Percentiles rank a stretch among this genome's conserved stretches.
Evolutionary conservation across 441 rosid genomes (phyloP).

Genomic region (Populus hybrid): DNA sequence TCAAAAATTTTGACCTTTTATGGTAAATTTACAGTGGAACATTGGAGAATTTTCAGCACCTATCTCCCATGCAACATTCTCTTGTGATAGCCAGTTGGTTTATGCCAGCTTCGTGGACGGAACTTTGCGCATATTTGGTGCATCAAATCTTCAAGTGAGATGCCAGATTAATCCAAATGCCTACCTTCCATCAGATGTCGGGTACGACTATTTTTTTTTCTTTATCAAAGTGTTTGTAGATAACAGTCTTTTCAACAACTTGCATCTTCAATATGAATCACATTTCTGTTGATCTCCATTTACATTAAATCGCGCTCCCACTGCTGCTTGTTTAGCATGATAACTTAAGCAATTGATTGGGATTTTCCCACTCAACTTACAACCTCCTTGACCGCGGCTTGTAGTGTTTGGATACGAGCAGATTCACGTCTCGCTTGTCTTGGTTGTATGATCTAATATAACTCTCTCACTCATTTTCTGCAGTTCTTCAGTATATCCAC

Average conservation of each 20-base stretch:
- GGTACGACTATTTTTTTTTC: conserved; percentile 29
- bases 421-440: neutral
- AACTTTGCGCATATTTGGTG: conserved; percentile 33
- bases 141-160: conserved; percentile 34
- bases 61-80: conserved; percentile 50
- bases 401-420: neutral
- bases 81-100: conserved; percentile 57
- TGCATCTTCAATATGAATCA: neutral
- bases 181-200: conserved; percentile 40
- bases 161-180: conserved; percentile 47
- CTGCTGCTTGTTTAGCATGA: neutral
- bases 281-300: neutral
- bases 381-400: neutral
- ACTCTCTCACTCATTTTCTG: conserved; percentile 16
- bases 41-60: conserved; percentile 37
- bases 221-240: neutral
- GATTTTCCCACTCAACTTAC: neutral
- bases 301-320: neutral
- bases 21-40: conserved; percentile 36
- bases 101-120: conserved; percentile 52
- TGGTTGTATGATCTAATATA: neutral
- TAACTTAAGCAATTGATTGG: neutral
- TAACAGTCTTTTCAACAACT: neutral
- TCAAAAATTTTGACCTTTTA: neutral
- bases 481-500: conserved; percentile 49